Evolutionary conservation across 257 asterid genomes (phyloP).

Genomic region (Nicotiana obtusifolia): DNA sequence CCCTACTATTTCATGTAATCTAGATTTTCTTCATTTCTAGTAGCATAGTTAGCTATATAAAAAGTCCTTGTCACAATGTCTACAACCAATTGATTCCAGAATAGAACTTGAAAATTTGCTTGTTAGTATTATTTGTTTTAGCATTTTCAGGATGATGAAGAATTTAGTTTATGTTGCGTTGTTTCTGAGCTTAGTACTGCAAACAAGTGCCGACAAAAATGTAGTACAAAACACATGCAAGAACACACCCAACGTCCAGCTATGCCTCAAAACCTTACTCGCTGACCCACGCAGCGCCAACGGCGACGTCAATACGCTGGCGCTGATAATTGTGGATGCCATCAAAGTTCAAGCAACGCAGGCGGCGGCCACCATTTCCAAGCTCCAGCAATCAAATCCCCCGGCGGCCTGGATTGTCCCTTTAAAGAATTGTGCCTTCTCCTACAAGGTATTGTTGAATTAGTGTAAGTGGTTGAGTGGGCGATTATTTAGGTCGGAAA

Average conservation of each 20-base stretch:
- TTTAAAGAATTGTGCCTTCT: neutral
- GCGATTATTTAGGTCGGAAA: no score
- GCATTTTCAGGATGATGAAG: neutral
- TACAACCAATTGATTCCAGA: neutral
- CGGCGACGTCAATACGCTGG: constrained; percentile 10
- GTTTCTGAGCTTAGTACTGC: neutral
- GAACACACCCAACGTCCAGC: constrained; percentile 42
- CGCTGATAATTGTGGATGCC: constrained; percentile 16
- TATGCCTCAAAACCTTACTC: constrained; percentile 39
- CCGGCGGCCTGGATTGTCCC: neutral
- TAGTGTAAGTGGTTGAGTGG: no score
- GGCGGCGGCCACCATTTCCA: neutral
- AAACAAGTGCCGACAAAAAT: constrained; percentile 6
- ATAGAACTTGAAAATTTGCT: neutral
- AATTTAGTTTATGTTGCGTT: neutral
- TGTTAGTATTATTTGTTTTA: neutral
- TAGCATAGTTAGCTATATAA: neutral
- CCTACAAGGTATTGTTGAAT: neutral
- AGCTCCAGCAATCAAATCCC: neutral
- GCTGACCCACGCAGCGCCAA: constrained; percentile 24
- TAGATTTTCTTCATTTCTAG: neutral
- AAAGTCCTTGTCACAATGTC: neutral
- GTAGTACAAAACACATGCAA: constrained; percentile 41
- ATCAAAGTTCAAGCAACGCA: neutral
- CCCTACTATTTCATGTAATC: neutral